Conservation (phyloP, 2,329 filamentous ascomycete genomes). For the Allantophomopsis lycopodina region DNA sequence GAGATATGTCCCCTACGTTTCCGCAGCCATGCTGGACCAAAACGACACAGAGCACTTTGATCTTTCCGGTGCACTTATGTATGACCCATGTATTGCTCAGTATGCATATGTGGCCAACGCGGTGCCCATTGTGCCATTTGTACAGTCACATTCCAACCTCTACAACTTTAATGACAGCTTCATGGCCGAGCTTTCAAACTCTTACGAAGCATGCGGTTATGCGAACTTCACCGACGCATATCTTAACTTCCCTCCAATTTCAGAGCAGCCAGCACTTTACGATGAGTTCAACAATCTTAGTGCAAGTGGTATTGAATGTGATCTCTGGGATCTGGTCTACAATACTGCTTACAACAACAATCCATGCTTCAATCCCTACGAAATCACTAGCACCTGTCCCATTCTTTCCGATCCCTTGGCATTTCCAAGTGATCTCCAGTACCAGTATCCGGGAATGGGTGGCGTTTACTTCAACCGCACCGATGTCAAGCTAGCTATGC, state of each 20-base stretch:
- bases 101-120: slow-evolving; percentile 6
- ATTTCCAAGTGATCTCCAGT: slow-evolving; percentile 19
- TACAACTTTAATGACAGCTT: slow-evolving; percentile 30
- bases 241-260: slow-evolving; percentile 24
- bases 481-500: slow-evolving; percentile 33
- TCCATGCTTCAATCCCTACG: slow-evolving; percentile 35
- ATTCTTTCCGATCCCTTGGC: slow-evolving; percentile 20
- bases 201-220: slow-evolving; percentile 30
- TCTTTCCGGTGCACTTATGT: slow-evolving; percentile 24
- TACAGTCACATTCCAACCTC: slow-evolving; percentile 25
- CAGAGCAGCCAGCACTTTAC: slow-evolving; percentile 18
- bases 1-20: slow-evolving; percentile 41
- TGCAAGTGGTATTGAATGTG: slow-evolving; percentile 16
- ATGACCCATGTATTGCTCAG: slow-evolving; percentile 11
- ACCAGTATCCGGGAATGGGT: slow-evolving; percentile 21
- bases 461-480: slow-evolving; percentile 34
- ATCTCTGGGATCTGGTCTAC: slow-evolving; percentile 24
- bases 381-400: slow-evolving; percentile 30
- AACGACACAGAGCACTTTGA: slow-evolving; percentile 34
- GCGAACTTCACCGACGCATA: slow-evolving; percentile 29
- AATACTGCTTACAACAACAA: slow-evolving; percentile 24
- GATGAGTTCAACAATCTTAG: slow-evolving; percentile 6
- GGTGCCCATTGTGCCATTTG: slow-evolving; percentile 24
- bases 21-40: slow-evolving; percentile 33
- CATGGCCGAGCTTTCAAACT: slow-evolving; percentile 22